Evolutionary conservation across 2,329 filamentous ascomycete genomes (phyloP).

Genomic region (Eutypa lata): DNA sequence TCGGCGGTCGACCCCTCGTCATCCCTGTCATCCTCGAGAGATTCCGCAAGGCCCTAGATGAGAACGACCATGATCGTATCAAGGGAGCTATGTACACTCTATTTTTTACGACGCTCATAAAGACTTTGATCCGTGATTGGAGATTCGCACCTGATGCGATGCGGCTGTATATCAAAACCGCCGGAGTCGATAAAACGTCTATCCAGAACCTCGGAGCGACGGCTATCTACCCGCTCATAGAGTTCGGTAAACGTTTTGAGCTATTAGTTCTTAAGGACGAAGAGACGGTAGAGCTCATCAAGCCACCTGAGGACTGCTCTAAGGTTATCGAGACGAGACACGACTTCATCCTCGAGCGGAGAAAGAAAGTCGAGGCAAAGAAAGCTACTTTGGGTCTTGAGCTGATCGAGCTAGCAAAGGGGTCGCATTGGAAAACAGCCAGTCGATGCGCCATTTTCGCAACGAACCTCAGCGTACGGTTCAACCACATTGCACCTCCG

Average conservation of each 20-base stretch:
- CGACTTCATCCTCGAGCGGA: constrained; percentile 70
- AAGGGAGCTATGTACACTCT: constrained; percentile 93
- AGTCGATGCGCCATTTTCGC: constrained; percentile 87
- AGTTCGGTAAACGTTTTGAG: constrained; percentile 87
- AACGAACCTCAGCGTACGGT: constrained; percentile 85
- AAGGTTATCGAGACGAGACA: constrained; percentile 64
- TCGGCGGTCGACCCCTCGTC: constrained; percentile 82
- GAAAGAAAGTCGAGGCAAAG: constrained; percentile 74
- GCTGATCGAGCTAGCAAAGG: constrained; percentile 71
- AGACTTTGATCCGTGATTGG: constrained; percentile 89
- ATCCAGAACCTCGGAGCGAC: constrained; percentile 85
- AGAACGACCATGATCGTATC: constrained; percentile 83
- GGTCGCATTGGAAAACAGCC: constrained; percentile 95
- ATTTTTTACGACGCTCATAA: constrained; percentile 82
- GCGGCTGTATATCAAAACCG: constrained; percentile 84
- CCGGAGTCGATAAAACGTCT: constrained; percentile 86
- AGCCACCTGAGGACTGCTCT: constrained; percentile 63
- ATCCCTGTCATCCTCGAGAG: constrained; percentile 82
- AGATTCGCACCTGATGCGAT: constrained; percentile 89
- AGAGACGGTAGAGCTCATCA: constrained; percentile 66
- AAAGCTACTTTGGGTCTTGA: constrained; percentile 80
- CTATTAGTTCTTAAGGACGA: constrained; percentile 80
- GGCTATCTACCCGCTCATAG: constrained; percentile 80
- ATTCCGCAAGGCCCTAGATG: constrained; percentile 73
- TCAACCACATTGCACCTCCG: constrained; percentile 78